A percentile compares a stretch with the other conserved stretches of the same genome.
Conservation (phyloP, 805 yeast species). For the Yamadazyma paraphyllophila region DNA sequence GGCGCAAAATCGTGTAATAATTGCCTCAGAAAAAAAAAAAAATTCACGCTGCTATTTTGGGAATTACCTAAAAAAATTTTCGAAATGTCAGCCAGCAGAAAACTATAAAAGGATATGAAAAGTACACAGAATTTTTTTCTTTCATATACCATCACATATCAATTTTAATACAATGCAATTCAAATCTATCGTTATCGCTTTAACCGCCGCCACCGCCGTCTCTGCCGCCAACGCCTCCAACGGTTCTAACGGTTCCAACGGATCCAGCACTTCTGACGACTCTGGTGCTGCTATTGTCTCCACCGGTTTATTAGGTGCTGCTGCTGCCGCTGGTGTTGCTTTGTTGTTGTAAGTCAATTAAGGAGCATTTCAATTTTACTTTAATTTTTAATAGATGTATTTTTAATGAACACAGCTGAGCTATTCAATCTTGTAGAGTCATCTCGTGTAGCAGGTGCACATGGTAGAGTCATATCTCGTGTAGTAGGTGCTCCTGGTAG, state of each 20-base stretch:
- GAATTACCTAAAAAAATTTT: conserved; percentile 1
- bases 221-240: conserved; percentile 47
- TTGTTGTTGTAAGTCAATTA: conserved; percentile 34
- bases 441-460: too few species aligned
- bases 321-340: conserved; percentile 80
- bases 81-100: not conserved
- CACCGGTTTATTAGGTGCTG: conserved; percentile 78
- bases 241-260: conserved; percentile 41
- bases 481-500: too few species aligned
- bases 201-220: conserved; percentile 69
- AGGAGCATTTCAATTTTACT: conserved; percentile 3
- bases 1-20: conserved; percentile 7
- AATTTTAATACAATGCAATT: conserved; percentile 57
- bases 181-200: conserved; percentile 63
- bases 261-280: conserved; percentile 16
- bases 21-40: not conserved
- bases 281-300: conserved; percentile 55
- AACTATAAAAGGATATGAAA: conserved; percentile 11
- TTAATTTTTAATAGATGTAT: conserved; percentile 8
- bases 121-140: conserved; percentile 2
- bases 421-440: not conserved
- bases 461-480: too few species aligned
- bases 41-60: conserved; percentile 7
- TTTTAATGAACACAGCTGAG: conserved; percentile 7
- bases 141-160: not conserved